Percentiles rank a stretch among this genome's conserved stretches.
Conservation (phyloP, 106 monocot species). For the Dactylorhiza incarnata region DNA sequence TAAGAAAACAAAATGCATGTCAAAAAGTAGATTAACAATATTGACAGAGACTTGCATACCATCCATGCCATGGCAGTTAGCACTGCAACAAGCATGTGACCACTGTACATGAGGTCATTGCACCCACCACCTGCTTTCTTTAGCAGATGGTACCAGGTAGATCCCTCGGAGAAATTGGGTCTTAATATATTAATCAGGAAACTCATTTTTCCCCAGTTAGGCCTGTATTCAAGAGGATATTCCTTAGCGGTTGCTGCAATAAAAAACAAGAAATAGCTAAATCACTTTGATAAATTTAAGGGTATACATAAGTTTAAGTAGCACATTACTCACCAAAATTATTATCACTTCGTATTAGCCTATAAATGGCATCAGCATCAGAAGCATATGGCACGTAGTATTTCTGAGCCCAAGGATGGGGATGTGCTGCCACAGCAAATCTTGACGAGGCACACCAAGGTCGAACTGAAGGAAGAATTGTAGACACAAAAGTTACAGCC, state of each 20-base stretch:
- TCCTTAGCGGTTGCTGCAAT: conserved; percentile 39
- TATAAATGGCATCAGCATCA: conserved; percentile 51
- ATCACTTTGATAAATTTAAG: not conserved
- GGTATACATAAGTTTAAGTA: not conserved
- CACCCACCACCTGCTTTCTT: conserved; percentile 91
- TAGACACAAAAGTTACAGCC: conserved; percentile 76
- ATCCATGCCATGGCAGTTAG: conserved; percentile 99
- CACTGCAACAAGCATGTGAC: conserved; percentile 94
- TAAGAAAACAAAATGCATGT: not conserved
- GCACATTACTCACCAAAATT: conserved; percentile 44
- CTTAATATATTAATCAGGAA: conserved; percentile 69
- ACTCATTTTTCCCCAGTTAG: conserved; percentile 90
- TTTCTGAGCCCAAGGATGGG: conserved; percentile 96
- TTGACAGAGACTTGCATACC: conserved; percentile 24
- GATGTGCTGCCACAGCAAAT: conserved; percentile 61
- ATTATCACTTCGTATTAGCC: conserved; percentile 50
- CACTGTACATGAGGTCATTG: conserved; percentile 95
- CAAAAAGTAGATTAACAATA: not conserved
- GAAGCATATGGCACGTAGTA: conserved; percentile 83
- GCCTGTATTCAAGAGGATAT: conserved; percentile 67
- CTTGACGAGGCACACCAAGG: conserved; percentile 83
- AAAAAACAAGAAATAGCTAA: not conserved
- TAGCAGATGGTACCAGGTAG: conserved; percentile 80
- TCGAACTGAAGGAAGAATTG: conserved; percentile 81
- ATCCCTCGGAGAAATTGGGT: conserved; percentile 55